Conservation (phyloP, 441 rosid genomes). For the Mallotus repandus region DNA sequence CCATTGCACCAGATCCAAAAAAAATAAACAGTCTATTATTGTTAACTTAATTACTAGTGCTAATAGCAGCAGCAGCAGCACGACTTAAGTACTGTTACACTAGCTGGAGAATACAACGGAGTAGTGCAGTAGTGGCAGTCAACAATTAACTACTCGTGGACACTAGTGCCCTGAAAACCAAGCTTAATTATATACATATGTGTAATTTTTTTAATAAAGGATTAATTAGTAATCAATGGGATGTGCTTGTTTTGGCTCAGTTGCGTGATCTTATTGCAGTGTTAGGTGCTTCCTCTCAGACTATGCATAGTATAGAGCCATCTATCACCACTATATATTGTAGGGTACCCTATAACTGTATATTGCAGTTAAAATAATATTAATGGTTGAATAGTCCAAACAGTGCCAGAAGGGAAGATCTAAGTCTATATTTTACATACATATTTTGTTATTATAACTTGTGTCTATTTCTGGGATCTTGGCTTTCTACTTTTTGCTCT, state of each 20-base stretch:
- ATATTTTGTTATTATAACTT: neutral
- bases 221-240: conserved; percentile 15
- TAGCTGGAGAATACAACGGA: neutral
- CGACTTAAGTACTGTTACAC: conserved; percentile 4
- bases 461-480: neutral
- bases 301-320: neutral
- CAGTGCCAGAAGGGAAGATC: too few relatives aligned
- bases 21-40: too few relatives aligned
- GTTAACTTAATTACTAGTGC: neutral
- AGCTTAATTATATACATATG: too few relatives aligned
- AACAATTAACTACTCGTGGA: conserved; percentile 5
- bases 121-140: neutral
- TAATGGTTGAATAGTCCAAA: too few relatives aligned
- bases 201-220: too few relatives aligned
- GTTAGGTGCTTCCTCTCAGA: conserved; percentile 32
- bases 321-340: conserved; percentile 4
- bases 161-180: neutral
- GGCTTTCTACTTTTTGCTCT: neutral
- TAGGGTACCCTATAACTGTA: neutral
- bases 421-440: too few relatives aligned
- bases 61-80: neutral
- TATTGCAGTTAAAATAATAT: neutral
- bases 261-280: conserved; percentile 42
- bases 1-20: too few relatives aligned
- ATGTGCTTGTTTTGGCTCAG: conserved; percentile 20